Conservation (phyloP, 1,284 basidiomycete genomes). For the Cystobasidium sp. region DNA sequence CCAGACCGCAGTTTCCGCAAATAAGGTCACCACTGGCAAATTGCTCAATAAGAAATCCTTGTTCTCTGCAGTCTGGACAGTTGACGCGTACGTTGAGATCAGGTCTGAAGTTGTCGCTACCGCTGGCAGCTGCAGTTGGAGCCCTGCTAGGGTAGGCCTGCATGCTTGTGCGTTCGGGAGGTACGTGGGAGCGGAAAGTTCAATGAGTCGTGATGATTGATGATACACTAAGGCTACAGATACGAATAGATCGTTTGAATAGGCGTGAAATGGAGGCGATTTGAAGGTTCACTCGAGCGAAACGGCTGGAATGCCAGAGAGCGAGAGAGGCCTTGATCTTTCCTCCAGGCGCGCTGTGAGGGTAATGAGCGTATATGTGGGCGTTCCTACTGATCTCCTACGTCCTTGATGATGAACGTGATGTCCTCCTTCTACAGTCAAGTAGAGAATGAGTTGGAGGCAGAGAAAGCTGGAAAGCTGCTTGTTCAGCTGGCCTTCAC, state of each 20-base stretch:
- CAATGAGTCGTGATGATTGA: neutral
- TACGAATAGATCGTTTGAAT: neutral
- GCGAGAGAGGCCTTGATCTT: neutral
- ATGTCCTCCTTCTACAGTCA: neutral
- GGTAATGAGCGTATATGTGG: constrained; percentile 13
- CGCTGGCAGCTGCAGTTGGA: neutral
- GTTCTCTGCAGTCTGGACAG: constrained; percentile 91
- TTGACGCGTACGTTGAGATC: constrained; percentile 76
- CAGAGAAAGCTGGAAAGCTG: neutral
- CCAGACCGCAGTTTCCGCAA: constrained; percentile 90
- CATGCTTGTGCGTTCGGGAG: constrained; percentile 7
- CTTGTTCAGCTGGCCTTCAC: neutral
- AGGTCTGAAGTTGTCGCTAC: constrained; percentile 34
- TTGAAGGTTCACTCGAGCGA: neutral
- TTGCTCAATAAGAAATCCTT: constrained; percentile 93
- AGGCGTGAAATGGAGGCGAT: neutral
- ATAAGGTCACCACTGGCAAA: constrained; percentile 97
- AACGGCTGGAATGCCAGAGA: neutral
- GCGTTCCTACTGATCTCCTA: neutral
- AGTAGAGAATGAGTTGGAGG: neutral
- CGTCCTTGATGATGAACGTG: neutral
- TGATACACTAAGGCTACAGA: constrained; percentile 22
- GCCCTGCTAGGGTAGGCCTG: constrained; percentile 40
- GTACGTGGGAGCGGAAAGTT: neutral
- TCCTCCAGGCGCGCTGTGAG: neutral